Base-by-base conservation (phyloP, 2,329 filamentous ascomycete genomes). In the Apiospora pterosperma region DNA sequence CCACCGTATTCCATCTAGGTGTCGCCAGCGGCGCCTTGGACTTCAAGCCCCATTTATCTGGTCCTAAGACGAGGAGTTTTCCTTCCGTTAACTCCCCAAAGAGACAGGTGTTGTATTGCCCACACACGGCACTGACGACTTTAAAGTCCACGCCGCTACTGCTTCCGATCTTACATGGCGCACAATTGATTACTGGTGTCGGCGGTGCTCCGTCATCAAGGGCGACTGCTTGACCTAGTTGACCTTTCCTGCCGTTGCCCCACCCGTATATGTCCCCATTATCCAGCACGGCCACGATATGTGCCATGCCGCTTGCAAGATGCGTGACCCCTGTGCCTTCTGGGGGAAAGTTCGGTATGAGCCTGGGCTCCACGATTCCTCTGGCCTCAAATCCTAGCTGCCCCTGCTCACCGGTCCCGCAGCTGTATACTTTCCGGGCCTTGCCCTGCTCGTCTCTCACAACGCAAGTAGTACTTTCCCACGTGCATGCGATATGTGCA, bases 241-340 rank as follows among this genome's bases (percentile, higher is more conserved):
- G 95, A 0, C 92, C 92, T 74, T 97, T 96, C 28, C 93, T 86
- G 16, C 91, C 90, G 71, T 88, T 92, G 0, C 96, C 96, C 95
- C 95, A 98, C 2, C 93, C 94, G 74, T 91, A 97, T 1, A 90
- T 89, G 19, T 91, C 84, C 0, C 94, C 95, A 73, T 91, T 90
- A 52, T 85, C 85, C 4, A 97, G 78, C 0, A 97, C 85, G 1
- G 81, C 87, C 19, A 96, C 85, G 0, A 88, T 88, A 74, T 99
- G 96, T 25, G 88, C 88, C 82, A 97, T 91, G 36, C 91, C 88
- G 12, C 92, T 90, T 2, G 89, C 81, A 31, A 97, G 74, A 65
- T 90, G 85, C 1, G 86, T 77, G 4, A 97, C 76, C n/a, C 81
- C 77, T 0, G 84, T 83, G 0, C 79, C 85, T 0, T 69, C 10